phyloP scores from a whole-genome alignment of 805 yeast genomes.

The Scheffersomyces amazonensis region DNA sequence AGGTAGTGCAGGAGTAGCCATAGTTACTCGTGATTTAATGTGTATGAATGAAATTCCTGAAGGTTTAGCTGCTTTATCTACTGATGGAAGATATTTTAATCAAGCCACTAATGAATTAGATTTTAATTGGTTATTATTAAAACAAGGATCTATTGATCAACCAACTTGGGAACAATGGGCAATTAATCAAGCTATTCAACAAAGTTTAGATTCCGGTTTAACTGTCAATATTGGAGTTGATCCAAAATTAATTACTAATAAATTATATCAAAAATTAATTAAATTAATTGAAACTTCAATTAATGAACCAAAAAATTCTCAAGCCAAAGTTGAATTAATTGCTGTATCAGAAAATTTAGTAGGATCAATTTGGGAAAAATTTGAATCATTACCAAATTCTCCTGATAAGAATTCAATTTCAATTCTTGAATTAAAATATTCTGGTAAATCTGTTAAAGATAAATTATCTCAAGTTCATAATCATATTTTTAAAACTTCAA shows the following conservation, averaged over 20 bases:
- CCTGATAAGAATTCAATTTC: constrained; percentile 51
- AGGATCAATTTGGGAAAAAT: constrained; percentile 68
- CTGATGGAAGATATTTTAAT: constrained; percentile 60
- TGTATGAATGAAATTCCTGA: constrained; percentile 52
- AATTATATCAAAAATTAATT: constrained; percentile 28
- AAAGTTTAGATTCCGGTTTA: constrained; percentile 45
- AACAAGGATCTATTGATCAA: constrained; percentile 48
- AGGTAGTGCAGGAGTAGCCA: constrained; percentile 62
- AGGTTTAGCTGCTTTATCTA: constrained; percentile 53
- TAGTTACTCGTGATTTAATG: constrained; percentile 51
- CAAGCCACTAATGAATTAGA: constrained; percentile 60
- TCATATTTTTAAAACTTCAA: constrained; percentile 14
- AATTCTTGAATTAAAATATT: constrained; percentile 47
- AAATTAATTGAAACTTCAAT: constrained; percentile 25
- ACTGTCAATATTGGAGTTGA: constrained; percentile 43
- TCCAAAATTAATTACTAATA: constrained; percentile 45
- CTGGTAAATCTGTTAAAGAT: constrained; percentile 61
- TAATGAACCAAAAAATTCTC: constrained; percentile 13
- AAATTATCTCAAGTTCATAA: constrained; percentile 53
- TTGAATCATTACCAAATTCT: constrained; percentile 58
- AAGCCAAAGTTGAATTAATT: constrained; percentile 39
- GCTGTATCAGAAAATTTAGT: constrained; percentile 62
- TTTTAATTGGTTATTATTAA: constrained; percentile 56
- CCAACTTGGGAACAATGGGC: constrained; percentile 62
- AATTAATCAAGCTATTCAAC: constrained; percentile 46